These are phyloP conservation scores for Panellus pusillus DNA, from an alignment of 768 basidiomycete species.

Conservation along the genomic window DNA sequence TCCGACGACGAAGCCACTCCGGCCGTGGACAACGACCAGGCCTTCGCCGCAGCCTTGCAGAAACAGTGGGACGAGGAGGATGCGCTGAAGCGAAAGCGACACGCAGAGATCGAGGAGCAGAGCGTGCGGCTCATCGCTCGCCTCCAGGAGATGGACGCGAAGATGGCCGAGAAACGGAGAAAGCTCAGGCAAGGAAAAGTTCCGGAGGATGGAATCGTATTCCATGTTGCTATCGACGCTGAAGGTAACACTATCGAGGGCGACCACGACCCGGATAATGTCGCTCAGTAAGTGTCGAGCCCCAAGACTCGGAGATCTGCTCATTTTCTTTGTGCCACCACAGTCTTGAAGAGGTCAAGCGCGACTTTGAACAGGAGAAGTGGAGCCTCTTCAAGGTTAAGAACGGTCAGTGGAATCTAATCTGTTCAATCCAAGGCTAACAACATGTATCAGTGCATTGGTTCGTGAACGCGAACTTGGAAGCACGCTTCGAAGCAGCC, in stretches of 20 bases:
- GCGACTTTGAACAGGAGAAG: constrained; percentile 11
- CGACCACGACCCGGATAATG: constrained; percentile 17
- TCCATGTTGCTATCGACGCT: constrained; percentile 6
- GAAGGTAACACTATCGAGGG: constrained; percentile 17
- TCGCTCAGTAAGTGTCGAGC: constrained; percentile 4
- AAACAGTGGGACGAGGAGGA: constrained; percentile 12
- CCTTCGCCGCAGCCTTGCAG: constrained; percentile 12
- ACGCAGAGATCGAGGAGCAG: not conserved
- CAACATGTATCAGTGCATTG: constrained; percentile 5
- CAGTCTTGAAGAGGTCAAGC: constrained; percentile 14
- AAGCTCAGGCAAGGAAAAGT: constrained; percentile 1
- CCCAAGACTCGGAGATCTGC: not conserved
- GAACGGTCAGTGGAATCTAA: not conserved
- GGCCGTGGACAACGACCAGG: constrained; percentile 2
- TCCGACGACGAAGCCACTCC: not conserved
- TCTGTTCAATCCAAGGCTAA: not conserved
- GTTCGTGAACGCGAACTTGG: constrained; percentile 17
- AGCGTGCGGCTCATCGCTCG: constrained; percentile 1
- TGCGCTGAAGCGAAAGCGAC: not conserved
- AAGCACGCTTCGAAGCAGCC: constrained; percentile 11
- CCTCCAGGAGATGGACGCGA: constrained; percentile 9
- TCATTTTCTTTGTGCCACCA: too few relatives aligned
- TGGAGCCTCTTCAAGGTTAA: constrained; percentile 5
- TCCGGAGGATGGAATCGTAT: constrained; percentile 14
- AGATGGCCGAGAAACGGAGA: constrained; percentile 7